phyloP scores from a whole-genome alignment of 2,329 filamentous ascomycete species.

The Trichoderma koningiopsis region DNA sequence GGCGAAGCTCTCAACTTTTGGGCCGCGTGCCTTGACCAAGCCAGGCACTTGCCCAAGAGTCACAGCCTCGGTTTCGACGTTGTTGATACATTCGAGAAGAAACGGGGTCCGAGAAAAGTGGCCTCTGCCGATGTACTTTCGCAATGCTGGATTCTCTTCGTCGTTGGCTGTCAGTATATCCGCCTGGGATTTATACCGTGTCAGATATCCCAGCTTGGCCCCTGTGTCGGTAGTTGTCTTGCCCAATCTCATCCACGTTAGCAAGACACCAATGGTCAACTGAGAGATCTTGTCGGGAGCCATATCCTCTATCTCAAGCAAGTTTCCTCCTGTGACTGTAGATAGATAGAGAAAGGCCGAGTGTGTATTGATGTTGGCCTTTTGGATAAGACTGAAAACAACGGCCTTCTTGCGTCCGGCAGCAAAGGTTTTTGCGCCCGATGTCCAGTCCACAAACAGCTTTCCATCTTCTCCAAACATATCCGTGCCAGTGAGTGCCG shows the following conservation, averaged over 20 bases:
- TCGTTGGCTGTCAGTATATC: not conserved
- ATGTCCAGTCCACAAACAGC: conserved; percentile 49
- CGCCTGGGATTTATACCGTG: conserved; percentile 25
- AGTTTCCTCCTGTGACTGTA: conserved; percentile 45
- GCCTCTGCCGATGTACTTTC: conserved; percentile 1
- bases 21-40: conserved; percentile 31
- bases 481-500: conserved; percentile 24
- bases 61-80: conserved; percentile 25
- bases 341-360: conserved; percentile 47
- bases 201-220: conserved; percentile 16
- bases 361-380: conserved; percentile 28
- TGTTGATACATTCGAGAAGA: not conserved
- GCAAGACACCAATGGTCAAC: conserved; percentile 45
- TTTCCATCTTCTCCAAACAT: conserved; percentile 39
- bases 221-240: conserved; percentile 25
- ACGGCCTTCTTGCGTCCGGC: conserved; percentile 43
- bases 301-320: conserved; percentile 38
- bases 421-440: conserved; percentile 39
- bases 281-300: conserved; percentile 41
- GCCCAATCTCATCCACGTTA: conserved; percentile 48
- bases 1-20: conserved; percentile 39
- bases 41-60: conserved; percentile 32
- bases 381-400: conserved; percentile 47
- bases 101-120: not conserved
- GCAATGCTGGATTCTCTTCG: conserved; percentile 3